Base-by-base conservation (phyloP, 2,329 filamentous ascomycete species). In the Lasiodiplodia citricola region DNA sequence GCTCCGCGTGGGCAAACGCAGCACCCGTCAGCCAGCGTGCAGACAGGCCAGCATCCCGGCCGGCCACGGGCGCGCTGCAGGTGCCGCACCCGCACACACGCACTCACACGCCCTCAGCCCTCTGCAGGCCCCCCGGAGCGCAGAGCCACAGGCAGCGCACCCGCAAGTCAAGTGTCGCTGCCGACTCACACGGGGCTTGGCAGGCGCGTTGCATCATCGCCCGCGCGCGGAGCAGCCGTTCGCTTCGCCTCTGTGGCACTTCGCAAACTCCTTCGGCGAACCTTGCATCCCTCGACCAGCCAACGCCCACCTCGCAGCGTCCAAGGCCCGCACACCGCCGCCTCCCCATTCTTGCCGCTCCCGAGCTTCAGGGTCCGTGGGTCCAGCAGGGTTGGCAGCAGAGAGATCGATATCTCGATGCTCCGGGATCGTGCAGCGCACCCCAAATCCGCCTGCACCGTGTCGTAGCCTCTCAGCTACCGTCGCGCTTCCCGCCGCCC, bases 211-310 rank as follows among this genome's bases (percentile, higher is more conserved):
- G 63, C 63, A 66, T 66, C 63, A 66, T 66, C 51, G 63, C 63
- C 52, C 60, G 60, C 60, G 58, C 58, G 60, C 60, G 60, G 60
- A 64, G 60, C 60, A 64, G 60, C 60, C 52, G 60, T 64, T 64
- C 60, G 60, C 66, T 68, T 60, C 66, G 44, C 66, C 35, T 62
- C 66, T 51, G 66, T 67, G 66, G 54, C 66, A 67, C 66, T 67
- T 66, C 56, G 66, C 44, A 60, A 55, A 63, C 56, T 63, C 56
- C 66, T 68, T 68, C 57, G 66, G 56, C 66, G 50, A 62, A 52
- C 66, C 66, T 68, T 68, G 66, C 66, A 68, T 68, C 66, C 62
- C 55, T 68, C 66, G 50, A 68, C 66, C 66, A 68, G 56, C 66
- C 66, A 68, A 67, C 65, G 55, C 62, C 66, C 66, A 63, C 66